These are phyloP conservation scores for Phytophthora pinifolia DNA, from an alignment of 352 stramenopile species.

Conservation along the genomic window DNA sequence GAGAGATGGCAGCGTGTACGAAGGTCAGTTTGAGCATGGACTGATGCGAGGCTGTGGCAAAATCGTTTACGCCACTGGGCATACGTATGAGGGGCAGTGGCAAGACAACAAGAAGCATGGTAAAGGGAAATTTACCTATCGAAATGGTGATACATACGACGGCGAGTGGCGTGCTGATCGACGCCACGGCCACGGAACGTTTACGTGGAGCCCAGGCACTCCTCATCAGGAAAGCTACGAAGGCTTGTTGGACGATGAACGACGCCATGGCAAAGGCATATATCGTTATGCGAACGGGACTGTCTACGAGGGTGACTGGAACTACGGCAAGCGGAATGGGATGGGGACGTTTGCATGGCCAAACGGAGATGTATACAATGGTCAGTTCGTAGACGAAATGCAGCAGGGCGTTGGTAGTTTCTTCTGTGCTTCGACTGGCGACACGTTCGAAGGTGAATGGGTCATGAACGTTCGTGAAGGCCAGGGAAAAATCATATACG, in stretches of 20 bases:
- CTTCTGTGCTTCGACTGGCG: conserved; percentile 38
- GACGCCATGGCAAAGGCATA: conserved; percentile 56
- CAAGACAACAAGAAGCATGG: conserved; percentile 75
- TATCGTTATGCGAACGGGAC: conserved; percentile 70
- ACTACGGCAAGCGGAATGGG: conserved; percentile 67
- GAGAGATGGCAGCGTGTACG: conserved; percentile 80
- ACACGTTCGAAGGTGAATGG: conserved; percentile 83
- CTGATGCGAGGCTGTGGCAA: conserved; percentile 60
- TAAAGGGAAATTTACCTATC: conserved; percentile 71
- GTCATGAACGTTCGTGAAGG: conserved; percentile 81
- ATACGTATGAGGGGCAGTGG: conserved; percentile 70
- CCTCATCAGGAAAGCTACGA: conserved; percentile 78
- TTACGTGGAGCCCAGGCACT: conserved; percentile 60
- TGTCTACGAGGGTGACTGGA: conserved; percentile 68
- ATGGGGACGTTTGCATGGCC: conserved; percentile 79
- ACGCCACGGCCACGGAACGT: conserved; percentile 54
- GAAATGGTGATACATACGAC: conserved; percentile 82
- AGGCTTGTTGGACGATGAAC: conserved; percentile 63
- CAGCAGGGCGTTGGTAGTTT: conserved; percentile 84
- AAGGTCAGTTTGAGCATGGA: conserved; percentile 67
- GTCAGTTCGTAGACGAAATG: conserved; percentile 77
- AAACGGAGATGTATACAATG: conserved; percentile 85
- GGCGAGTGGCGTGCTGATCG: conserved; percentile 69
- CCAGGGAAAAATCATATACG: conserved; percentile 69
- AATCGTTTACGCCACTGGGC: conserved; percentile 63